Percentiles rank a stretch among this genome's conserved stretches.
phyloP scores from a whole-genome alignment of 2,329 filamentous ascomycete species.

The Parasarocladium wereldwijsianum region DNA sequence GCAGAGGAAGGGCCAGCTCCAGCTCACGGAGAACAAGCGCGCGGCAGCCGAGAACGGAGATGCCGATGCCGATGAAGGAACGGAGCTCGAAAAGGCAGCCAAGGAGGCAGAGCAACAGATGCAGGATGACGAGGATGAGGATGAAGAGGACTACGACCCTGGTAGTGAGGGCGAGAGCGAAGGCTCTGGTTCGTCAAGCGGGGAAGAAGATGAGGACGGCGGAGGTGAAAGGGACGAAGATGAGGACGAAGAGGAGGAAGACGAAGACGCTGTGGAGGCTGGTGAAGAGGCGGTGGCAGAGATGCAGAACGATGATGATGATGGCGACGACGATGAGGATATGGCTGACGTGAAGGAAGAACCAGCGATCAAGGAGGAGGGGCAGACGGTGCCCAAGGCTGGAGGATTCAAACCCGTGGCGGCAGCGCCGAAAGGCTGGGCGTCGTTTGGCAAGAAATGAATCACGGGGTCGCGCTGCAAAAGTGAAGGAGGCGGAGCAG shows the following conservation, averaged over 20 bases:
- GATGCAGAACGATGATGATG: slow-evolving; percentile 8
- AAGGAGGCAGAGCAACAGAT: slow-evolving; percentile 35
- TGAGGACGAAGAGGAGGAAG: slow-evolving; percentile 20
- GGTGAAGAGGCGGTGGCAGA: slow-evolving; percentile 13
- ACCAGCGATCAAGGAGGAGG: no score
- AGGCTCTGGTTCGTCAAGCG: slow-evolving; percentile 34
- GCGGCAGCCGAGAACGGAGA: slow-evolving; percentile 18
- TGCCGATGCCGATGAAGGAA: slow-evolving; percentile 23
- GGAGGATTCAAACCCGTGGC: no score
- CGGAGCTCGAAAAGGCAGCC: slow-evolving; percentile 34
- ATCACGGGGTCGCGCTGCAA: no score
- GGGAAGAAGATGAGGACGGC: slow-evolving; percentile 27
- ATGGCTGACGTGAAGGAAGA: slow-evolving; percentile 7
- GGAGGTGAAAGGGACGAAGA: slow-evolving; percentile 24
- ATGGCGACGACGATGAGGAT: slow-evolving; percentile 9
- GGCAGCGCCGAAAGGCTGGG: no score
- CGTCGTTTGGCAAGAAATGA: no score
- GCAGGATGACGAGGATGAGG: slow-evolving; percentile 47
- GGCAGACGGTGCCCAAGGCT: no score
- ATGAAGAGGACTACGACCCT: slow-evolving; percentile 53
- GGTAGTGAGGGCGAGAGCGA: slow-evolving; percentile 45
- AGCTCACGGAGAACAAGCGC: slow-evolving; percentile 43
- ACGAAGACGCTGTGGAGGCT: slow-evolving; percentile 15
- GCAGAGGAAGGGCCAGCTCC: slow-evolving; percentile 47
- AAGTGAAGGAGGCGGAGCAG: no score